Percentiles rank a stretch among this genome's conserved stretches.
These are phyloP conservation scores for Fusarium papillatum DNA, from an alignment of 2,329 filamentous ascomycete species.

Conservation along the genomic window DNA sequence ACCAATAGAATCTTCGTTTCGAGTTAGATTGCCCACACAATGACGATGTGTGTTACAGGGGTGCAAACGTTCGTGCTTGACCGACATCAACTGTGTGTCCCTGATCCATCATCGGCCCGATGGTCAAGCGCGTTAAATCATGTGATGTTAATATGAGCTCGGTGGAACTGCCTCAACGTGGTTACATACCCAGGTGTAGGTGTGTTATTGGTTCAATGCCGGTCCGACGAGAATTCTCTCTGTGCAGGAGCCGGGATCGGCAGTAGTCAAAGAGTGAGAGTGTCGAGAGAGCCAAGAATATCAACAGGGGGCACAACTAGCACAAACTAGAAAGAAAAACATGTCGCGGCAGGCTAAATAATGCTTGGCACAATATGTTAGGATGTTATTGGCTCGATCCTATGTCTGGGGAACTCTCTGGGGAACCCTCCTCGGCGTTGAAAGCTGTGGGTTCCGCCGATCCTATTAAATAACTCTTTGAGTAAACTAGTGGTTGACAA, in stretches of 20 bases:
- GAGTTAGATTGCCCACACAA: constrained; percentile 8
- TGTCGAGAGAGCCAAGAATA: background rate
- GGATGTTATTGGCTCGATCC: background rate
- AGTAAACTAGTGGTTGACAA: no score
- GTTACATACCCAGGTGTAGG: background rate
- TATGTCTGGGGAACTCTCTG: background rate
- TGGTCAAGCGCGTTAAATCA: background rate
- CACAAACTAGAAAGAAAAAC: background rate
- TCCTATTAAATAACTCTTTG: background rate
- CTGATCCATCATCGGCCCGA: constrained; percentile 3
- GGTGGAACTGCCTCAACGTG: background rate
- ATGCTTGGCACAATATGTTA: background rate
- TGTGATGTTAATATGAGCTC: background rate
- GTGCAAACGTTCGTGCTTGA: background rate
- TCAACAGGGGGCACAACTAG: background rate
- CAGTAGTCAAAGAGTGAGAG: background rate
- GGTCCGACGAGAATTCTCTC: background rate
- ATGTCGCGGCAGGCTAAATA: background rate
- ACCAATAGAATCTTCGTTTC: constrained; percentile 24
- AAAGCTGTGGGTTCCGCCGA: background rate
- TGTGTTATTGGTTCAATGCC: background rate
- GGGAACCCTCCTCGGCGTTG: background rate
- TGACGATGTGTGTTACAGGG: constrained; percentile 22
- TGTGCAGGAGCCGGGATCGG: background rate
- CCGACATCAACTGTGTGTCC: background rate